Percentiles rank a stretch among this genome's conserved stretches.
Evolutionary conservation across 768 basidiomycete species (phyloP).

Genomic region (Kwoniella europaea): DNA sequence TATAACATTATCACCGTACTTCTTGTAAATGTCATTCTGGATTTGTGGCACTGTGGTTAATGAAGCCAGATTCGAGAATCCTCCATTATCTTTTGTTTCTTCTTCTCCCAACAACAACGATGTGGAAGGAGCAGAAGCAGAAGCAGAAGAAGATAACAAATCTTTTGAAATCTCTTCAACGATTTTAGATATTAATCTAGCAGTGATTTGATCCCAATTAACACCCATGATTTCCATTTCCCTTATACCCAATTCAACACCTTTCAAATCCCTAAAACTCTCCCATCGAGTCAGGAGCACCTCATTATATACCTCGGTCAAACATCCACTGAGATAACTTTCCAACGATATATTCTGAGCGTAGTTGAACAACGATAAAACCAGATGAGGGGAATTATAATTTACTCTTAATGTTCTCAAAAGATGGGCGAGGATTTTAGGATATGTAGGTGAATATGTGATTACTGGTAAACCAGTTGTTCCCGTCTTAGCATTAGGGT

Average conservation of each 20-base stretch:
- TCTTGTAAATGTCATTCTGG: neutral
- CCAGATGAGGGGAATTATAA: conserved; percentile 77
- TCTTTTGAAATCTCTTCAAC: conserved; percentile 64
- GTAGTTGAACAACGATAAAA: conserved; percentile 80
- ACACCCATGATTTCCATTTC: conserved; percentile 86
- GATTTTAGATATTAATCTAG: conserved; percentile 67
- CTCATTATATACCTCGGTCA: conserved; percentile 85
- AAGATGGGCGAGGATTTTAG: conserved; percentile 74
- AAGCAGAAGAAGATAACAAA: conserved; percentile 11
- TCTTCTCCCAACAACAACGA: neutral
- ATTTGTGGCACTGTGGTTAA: neutral
- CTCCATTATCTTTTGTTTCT: neutral
- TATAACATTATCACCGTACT: conserved; percentile 26
- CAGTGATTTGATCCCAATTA: conserved; percentile 67
- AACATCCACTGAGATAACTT: conserved; percentile 88
- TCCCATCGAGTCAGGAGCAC: conserved; percentile 83
- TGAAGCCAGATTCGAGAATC: neutral
- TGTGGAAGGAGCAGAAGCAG: neutral
- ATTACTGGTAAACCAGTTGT: neutral
- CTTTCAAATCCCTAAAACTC: conserved; percentile 78
- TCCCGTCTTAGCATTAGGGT: neutral
- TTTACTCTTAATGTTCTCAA: conserved; percentile 79
- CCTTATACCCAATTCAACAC: conserved; percentile 71
- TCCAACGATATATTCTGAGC: conserved; percentile 74
- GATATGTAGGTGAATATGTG: conserved; percentile 65